Evolutionary conservation across 78 protist species (phyloP).

Genomic region (Paulinella micropora): DNA sequence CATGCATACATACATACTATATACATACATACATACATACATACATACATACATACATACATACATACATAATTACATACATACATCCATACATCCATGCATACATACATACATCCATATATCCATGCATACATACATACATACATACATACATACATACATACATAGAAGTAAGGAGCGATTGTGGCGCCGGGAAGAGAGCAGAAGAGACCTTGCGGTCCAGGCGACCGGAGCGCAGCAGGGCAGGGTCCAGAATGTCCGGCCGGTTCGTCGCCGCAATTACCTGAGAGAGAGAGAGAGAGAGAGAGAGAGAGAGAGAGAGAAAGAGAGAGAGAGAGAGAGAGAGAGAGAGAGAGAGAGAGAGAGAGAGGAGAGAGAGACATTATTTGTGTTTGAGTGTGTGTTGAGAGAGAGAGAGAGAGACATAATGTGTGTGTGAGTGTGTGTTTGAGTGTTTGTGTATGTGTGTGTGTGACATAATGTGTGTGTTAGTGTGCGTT

Average conservation of each 20-base stretch:
- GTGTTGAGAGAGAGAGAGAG: too few species aligned
- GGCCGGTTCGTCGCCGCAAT: conserved; percentile 98
- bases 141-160: too few species aligned
- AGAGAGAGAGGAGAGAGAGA: too few species aligned
- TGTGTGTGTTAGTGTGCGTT: too few species aligned
- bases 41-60: background rate
- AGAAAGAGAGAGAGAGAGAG: too few species aligned
- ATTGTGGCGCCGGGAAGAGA: too few species aligned
- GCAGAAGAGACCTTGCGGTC: conserved; percentile 46
- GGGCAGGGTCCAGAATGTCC: conserved; percentile 98
- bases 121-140: background rate
- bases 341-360: too few species aligned
- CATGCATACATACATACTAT: background rate
- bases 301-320: background rate
- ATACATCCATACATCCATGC: background rate
- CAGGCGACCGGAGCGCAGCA: conserved; percentile 86
- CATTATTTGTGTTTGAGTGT: too few species aligned
- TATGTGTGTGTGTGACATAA: too few species aligned
- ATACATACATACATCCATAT: background rate
- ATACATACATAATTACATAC: background rate
- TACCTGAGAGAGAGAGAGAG: conserved; percentile 37
- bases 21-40: background rate
- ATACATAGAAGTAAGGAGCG: background rate
- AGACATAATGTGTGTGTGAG: too few species aligned
- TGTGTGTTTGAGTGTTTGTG: too few species aligned